These are phyloP conservation scores for Nicotiana knightiana DNA, from an alignment of 257 asterid species.

Conservation along the genomic window DNA sequence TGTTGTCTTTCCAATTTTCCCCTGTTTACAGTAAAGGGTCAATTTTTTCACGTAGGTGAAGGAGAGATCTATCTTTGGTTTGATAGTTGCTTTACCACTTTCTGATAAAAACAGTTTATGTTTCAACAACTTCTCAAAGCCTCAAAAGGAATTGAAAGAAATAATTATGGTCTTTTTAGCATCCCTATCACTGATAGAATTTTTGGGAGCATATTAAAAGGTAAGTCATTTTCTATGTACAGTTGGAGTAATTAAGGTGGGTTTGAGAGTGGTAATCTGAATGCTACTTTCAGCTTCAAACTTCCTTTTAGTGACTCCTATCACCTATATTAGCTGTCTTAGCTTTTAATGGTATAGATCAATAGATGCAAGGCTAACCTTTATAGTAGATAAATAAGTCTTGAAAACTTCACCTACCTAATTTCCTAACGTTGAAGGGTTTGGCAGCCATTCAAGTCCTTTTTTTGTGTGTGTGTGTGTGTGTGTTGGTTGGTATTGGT, in stretches of 20 bases:
- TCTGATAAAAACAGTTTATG: conserved; percentile 17
- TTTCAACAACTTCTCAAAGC: conserved; percentile 25
- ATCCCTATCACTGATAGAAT: conserved; percentile 39
- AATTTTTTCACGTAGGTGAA: conserved; percentile 25
- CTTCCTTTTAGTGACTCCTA: neutral
- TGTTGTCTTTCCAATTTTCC: conserved; percentile 20
- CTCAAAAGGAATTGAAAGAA: conserved; percentile 33
- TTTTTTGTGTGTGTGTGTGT: too few relatives aligned
- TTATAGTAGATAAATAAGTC: neutral
- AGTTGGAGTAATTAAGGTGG: conserved; percentile 6
- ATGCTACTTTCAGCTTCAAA: neutral
- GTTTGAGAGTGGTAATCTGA: neutral
- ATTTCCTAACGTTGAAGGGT: neutral
- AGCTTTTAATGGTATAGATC: neutral
- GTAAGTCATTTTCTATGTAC: conserved; percentile 33
- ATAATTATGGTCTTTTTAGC: conserved; percentile 18
- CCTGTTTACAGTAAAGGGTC: conserved; percentile 22
- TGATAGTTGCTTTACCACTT: conserved; percentile 21
- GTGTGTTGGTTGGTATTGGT: too few relatives aligned
- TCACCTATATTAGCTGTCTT: neutral
- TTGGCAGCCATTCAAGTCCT: conserved; percentile 7
- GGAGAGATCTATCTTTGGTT: conserved; percentile 7
- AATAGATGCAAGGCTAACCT: neutral
- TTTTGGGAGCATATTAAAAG: conserved; percentile 23
- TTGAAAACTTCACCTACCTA: neutral